Base-by-base conservation (phyloP, 164 flowering plant species). In the Tetrastigma voinierianum region DNA sequence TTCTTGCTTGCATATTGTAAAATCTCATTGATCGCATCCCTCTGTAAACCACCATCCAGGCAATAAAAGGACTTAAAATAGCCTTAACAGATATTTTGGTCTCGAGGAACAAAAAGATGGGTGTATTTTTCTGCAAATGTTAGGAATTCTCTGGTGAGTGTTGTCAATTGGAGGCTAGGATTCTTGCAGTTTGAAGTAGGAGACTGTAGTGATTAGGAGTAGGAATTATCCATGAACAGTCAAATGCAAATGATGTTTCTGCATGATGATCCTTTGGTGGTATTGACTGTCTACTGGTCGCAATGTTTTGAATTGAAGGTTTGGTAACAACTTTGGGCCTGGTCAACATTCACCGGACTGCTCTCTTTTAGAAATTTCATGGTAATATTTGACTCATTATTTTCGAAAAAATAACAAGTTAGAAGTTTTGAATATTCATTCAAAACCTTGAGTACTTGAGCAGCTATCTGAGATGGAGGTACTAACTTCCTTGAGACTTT, bases 1-100 rank as follows among this genome's bases (percentile, higher is more conserved):
- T 86, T 93, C 81, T 85, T 90, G 79, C 87, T 89, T 61, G 88
- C 90, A 69, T 82, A 90, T 70, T 78, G 55, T 59, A 87, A 56
- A 61, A 86, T 75, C 77, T 90, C 70, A 75, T 90, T 70, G 73
- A 87, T 77, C 14, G 88, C 74, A 72, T 87, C 88, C 77, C 98
- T 93, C 98, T 93, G 78, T 66, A 23, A 49, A 15, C 19, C 19
- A 52, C 47, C 40, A 44, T 53, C 19, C 23, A 61, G 10, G 46
- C 32, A 21, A 45, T 15, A 23, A 16, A 32, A 21, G 21, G 70
- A 15, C 51, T 55, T 40, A 40, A 54, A 53, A 49, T 9, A 11
- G 47, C 24, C 15, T 16, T 16, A 16, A 21, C 45, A 10, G 15
- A 59, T 59, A 25, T 56, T 9, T 52, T 7, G 9, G 3, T 1